These are phyloP conservation scores for Corymbia maculata DNA, from an alignment of 345 rosid genomes.

Conservation along the genomic window DNA sequence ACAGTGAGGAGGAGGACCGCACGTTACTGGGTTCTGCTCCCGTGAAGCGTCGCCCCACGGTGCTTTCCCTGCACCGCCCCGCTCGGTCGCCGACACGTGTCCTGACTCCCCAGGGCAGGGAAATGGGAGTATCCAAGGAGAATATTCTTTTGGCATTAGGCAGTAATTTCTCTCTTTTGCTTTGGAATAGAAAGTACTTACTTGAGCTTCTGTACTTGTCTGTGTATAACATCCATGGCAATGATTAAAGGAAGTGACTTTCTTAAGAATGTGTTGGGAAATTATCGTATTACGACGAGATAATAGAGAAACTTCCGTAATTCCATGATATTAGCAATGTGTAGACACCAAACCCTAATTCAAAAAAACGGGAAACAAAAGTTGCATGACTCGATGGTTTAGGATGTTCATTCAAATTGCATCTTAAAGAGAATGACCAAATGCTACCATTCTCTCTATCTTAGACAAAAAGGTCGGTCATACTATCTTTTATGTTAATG, in stretches of 20 bases:
- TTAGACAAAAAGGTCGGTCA: neutral
- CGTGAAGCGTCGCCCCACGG: neutral
- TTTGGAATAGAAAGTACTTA: neutral
- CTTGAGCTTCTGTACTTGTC: neutral
- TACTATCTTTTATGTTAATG: too few relatives aligned
- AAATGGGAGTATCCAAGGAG: neutral
- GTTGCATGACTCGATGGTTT: neutral
- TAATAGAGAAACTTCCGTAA: fast-evolving
- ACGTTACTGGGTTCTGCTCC: neutral
- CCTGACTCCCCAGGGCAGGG: neutral
- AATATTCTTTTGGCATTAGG: neutral
- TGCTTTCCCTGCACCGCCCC: neutral
- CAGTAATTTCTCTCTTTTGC: neutral
- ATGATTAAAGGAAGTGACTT: neutral
- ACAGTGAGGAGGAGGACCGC: neutral
- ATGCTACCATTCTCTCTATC: neutral
- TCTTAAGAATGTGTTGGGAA: neutral
- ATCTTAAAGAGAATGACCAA: neutral
- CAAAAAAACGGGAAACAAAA: neutral
- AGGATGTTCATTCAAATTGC: neutral
- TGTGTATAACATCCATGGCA: neutral
- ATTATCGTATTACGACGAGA: fast-evolving
- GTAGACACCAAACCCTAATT: neutral
- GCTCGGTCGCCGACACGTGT: neutral
- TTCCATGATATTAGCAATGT: neutral